Percentiles rank a stretch among this genome's conserved stretches.
Evolutionary conservation across 192 early-diverging fungal genomes (phyloP).

Genomic region (Umbelopsis vinacea): DNA sequence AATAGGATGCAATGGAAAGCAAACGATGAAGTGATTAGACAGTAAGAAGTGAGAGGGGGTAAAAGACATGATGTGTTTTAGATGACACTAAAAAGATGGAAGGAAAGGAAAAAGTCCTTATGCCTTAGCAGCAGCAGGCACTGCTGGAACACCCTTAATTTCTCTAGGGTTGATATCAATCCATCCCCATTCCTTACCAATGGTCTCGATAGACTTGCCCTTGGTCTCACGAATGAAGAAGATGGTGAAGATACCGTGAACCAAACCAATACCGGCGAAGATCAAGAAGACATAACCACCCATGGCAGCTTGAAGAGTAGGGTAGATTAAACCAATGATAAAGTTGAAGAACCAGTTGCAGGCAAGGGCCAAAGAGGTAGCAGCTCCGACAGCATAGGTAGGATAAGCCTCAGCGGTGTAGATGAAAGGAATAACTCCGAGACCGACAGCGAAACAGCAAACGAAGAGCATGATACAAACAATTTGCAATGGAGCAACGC

Average conservation of each 20-base stretch:
- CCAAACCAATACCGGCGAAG: conserved; percentile 49
- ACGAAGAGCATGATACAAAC: conserved; percentile 58
- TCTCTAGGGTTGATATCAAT: conserved; percentile 19
- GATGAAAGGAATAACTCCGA: conserved; percentile 63
- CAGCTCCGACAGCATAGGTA: conserved; percentile 53
- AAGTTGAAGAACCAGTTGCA: conserved; percentile 57
- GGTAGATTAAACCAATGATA: conserved; percentile 58
- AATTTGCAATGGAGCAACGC: conserved; percentile 31
- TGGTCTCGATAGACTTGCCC: conserved; percentile 63
- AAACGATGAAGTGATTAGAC: not conserved
- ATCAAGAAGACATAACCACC: conserved; percentile 57
- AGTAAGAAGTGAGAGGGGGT: not conserved
- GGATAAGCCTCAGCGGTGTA: conserved; percentile 63
- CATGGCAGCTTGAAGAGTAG: conserved; percentile 39
- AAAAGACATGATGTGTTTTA: not conserved
- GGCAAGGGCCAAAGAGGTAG: conserved; percentile 53
- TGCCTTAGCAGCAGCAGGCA: not conserved
- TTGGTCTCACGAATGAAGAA: conserved; percentile 60
- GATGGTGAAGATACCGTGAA: conserved; percentile 43
- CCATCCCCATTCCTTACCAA: conserved; percentile 39
- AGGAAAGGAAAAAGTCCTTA: not conserved
- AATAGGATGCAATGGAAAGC: not conserved
- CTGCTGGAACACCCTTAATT: not conserved
- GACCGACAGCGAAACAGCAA: conserved; percentile 58
- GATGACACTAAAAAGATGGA: not conserved